These are phyloP conservation scores for Kokia cookei DNA, from an alignment of 441 rosid genomes.

Conservation along the genomic window DNA sequence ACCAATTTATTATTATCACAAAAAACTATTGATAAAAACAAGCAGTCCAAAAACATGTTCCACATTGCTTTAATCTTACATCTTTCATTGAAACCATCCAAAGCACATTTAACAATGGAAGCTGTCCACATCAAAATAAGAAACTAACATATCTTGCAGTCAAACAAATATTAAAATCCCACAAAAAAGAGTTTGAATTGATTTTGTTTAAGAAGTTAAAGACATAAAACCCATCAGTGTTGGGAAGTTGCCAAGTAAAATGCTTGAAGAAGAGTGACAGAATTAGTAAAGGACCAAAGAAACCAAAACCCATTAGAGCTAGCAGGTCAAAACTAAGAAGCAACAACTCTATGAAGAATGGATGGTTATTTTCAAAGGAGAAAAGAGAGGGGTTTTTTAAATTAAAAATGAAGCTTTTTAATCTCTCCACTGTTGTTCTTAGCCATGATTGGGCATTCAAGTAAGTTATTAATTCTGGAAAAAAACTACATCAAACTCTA, in stretches of 20 bases:
- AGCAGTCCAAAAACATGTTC: not conserved
- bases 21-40: not conserved
- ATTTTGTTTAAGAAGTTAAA: slow-evolving; percentile 60
- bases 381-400: not conserved
- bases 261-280: slow-evolving; percentile 51
- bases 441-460: no score
- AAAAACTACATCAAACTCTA: no score
- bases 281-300: slow-evolving; percentile 43
- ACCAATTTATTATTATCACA: not conserved
- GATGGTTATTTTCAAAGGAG: not conserved
- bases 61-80: not conserved
- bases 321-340: not conserved
- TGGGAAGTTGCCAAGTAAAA: slow-evolving; percentile 53
- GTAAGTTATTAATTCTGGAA: no score
- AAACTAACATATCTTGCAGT: not conserved
- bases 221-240: slow-evolving; percentile 77
- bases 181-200: slow-evolving; percentile 29
- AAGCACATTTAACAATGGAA: not conserved
- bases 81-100: not conserved
- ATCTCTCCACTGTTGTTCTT: no score
- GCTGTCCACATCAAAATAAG: not conserved
- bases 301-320: slow-evolving; percentile 50
- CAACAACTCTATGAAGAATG: not conserved
- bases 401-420: no score
- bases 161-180: not conserved